phyloP scores from a whole-genome alignment of 2,329 filamentous ascomycete genomes.

The Ambrosiella beaveri region DNA sequence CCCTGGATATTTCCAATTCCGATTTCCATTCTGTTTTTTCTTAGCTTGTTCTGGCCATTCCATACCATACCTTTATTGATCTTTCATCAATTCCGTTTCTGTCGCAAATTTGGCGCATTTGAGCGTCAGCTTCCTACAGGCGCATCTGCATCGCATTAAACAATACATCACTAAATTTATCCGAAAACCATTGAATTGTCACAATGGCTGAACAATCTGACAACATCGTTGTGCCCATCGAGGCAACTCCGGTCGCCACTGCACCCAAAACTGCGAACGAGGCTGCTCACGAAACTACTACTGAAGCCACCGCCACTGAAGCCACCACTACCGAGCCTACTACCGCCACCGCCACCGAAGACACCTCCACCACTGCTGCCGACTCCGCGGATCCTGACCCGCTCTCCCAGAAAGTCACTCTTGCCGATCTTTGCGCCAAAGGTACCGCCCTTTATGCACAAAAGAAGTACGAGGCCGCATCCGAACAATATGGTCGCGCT shows the following conservation, averaged over 20 bases:
- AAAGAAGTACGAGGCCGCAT: constrained; percentile 72
- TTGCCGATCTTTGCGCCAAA: constrained; percentile 63
- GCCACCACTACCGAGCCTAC: background rate
- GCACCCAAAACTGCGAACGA: background rate
- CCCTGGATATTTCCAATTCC: background rate
- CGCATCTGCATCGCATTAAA: background rate
- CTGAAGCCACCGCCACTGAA: background rate
- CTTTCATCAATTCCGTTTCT: background rate
- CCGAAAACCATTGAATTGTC: background rate
- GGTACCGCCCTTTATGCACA: constrained; percentile 74
- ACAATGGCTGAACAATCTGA: constrained; percentile 9
- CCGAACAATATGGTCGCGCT: constrained; percentile 76
- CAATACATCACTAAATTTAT: background rate
- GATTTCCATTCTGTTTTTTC: background rate
- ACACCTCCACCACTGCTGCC: background rate
- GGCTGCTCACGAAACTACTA: background rate
- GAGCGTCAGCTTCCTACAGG: background rate
- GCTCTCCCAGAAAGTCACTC: constrained; percentile 27
- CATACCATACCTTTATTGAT: background rate
- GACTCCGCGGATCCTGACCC: constrained; percentile 11
- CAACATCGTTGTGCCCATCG: constrained; percentile 1
- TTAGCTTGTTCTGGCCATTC: background rate
- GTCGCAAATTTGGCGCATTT: background rate
- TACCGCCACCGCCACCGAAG: background rate
- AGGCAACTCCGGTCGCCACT: background rate